Conservation (phyloP, 2,329 filamentous ascomycete species). For the Diaporthe nobilis region DNA sequence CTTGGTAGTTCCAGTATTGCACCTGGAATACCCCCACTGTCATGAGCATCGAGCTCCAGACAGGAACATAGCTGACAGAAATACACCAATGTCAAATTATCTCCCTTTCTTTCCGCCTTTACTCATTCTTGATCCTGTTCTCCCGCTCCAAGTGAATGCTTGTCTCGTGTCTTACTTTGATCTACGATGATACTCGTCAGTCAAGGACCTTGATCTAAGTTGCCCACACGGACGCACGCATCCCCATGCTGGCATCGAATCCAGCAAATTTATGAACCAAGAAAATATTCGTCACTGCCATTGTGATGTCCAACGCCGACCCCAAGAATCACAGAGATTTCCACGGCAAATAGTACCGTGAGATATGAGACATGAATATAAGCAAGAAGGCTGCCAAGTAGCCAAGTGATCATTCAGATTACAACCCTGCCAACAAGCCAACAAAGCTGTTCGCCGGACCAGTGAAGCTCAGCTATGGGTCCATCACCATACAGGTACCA, state of each 20-base stretch:
- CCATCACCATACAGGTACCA: background rate
- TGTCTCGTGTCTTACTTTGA: too few relatives aligned
- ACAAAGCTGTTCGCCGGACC: background rate
- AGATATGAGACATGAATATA: background rate
- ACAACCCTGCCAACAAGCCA: constrained; percentile 8
- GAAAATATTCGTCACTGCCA: background rate
- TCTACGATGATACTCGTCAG: too few relatives aligned
- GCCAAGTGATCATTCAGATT: constrained; percentile 29
- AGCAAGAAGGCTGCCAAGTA: constrained; percentile 2
- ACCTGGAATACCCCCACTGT: constrained; percentile 15
- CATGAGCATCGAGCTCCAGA: background rate
- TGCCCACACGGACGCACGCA: background rate
- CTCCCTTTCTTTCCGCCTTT: background rate
- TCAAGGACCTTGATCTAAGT: background rate
- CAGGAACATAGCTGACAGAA: constrained; percentile 2
- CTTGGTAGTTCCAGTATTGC: background rate
- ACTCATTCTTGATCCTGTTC: too few relatives aligned
- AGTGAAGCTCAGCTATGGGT: background rate
- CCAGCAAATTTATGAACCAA: background rate
- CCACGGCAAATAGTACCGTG: background rate
- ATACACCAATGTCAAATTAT: background rate
- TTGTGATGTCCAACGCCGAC: background rate
- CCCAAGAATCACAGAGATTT: background rate
- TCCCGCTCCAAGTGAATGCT: background rate
- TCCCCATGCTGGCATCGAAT: background rate